A percentile compares a stretch with the other conserved stretches of the same genome.
Evolutionary conservation across 2,329 filamentous ascomycete genomes (phyloP).

Genomic region (Ophiostoma novo-ulmi): DNA sequence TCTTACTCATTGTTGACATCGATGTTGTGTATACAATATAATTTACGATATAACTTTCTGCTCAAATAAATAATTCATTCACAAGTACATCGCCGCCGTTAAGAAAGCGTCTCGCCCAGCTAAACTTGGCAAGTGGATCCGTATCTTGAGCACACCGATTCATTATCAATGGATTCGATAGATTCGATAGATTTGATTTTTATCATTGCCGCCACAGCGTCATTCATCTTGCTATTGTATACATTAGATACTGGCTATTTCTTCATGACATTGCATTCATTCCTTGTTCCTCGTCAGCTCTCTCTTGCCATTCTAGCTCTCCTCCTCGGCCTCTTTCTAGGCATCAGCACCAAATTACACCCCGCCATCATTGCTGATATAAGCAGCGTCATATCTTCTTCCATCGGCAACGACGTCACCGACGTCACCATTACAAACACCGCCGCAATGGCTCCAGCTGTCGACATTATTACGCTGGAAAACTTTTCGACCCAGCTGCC

Average conservation of each 20-base stretch:
- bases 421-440: slow-evolving; percentile 22
- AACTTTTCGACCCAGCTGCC: slow-evolving; percentile 47
- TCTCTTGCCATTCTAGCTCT: background rate
- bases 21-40: too few relatives aligned
- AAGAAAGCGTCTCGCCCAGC: background rate
- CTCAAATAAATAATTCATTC: background rate
- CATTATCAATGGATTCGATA: background rate
- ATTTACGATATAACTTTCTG: too few relatives aligned
- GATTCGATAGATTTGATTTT: background rate
- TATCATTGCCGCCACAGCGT: background rate
- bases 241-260: background rate
- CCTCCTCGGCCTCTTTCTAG: background rate
- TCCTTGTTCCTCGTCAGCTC: background rate
- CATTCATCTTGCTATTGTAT: background rate
- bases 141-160: background rate
- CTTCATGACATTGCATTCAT: background rate
- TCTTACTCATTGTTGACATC: background rate
- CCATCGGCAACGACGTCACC: background rate
- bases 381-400: background rate
- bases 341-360: background rate
- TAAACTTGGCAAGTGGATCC: background rate
- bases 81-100: background rate
- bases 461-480: slow-evolving; percentile 47
- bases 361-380: background rate
- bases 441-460: slow-evolving; percentile 22